These are phyloP conservation scores for Catharanthus roseus DNA, from an alignment of 257 asterid species.

Conservation along the genomic window DNA sequence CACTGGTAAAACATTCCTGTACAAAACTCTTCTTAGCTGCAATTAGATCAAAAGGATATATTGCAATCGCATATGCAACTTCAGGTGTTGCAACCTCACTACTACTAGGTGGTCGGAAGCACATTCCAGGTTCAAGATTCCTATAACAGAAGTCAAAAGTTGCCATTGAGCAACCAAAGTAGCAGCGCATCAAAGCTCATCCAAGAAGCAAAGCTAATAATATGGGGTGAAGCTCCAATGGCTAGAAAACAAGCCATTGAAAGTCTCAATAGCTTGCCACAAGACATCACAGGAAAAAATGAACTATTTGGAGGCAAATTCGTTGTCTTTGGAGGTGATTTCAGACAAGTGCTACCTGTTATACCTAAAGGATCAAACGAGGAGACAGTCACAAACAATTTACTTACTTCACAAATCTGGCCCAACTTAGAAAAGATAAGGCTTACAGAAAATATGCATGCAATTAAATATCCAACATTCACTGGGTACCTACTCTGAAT, in stretches of 20 bases:
- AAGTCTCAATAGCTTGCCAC: not conserved
- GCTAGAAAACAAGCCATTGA: not conserved
- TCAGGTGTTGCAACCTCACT: not conserved
- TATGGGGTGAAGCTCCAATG: no score
- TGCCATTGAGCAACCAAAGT: conserved; percentile 4
- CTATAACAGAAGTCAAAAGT: not conserved
- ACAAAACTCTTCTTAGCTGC: no score
- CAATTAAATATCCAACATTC: not conserved
- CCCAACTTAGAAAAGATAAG: not conserved
- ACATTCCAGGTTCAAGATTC: not conserved
- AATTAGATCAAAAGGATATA: no score
- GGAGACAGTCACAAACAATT: not conserved
- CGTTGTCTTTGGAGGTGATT: no score
- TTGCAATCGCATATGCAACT: conserved; percentile 4
- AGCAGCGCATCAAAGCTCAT: not conserved
- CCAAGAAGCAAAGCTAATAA: not conserved
- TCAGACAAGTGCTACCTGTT: not conserved
- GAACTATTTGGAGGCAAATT: not conserved
- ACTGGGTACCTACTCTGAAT: not conserved
- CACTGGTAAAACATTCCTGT: no score
- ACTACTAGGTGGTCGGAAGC: conserved; percentile 1
- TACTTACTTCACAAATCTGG: not conserved
- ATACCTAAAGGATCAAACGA: not conserved
- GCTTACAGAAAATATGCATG: conserved; percentile 1
- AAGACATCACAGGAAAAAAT: not conserved